Conservation (phyloP, 2,329 filamentous ascomycete species). For the Alternaria panax region DNA sequence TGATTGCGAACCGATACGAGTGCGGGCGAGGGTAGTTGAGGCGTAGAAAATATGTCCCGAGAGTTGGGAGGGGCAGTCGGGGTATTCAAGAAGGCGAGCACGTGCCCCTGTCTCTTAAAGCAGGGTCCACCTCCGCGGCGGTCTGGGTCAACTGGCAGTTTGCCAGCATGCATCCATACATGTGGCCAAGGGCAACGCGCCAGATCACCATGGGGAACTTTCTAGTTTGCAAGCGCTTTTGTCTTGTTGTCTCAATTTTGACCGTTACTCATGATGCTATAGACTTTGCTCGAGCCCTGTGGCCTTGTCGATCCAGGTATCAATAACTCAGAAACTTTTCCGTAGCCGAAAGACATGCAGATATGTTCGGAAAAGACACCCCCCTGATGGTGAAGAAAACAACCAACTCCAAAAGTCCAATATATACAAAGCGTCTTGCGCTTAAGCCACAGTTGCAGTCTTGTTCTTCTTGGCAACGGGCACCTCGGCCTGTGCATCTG, state of each 20-base stretch:
- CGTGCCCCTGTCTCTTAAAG: conserved; percentile 2
- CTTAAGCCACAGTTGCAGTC: conserved; percentile 53
- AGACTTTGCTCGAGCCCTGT: conserved; percentile 4
- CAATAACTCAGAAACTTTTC: conserved; percentile 46
- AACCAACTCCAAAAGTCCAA: conserved; percentile 30
- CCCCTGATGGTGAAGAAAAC: conserved; percentile 25
- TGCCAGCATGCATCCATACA: neutral
- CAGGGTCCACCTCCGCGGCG: conserved; percentile 12
- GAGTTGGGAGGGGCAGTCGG: conserved; percentile 8
- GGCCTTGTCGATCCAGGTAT: conserved; percentile 36
- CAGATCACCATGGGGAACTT: neutral
- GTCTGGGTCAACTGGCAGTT: conserved; percentile 1
- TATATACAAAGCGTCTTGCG: conserved; percentile 16
- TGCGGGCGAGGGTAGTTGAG: conserved; percentile 6
- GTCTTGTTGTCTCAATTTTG: conserved; percentile 6
- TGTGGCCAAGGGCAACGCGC: neutral
- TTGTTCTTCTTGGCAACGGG: conserved; percentile 60
- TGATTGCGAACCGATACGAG: conserved; percentile 25
- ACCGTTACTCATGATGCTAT: conserved; percentile 9
- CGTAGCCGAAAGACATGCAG: conserved; percentile 40
- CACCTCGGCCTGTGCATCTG: conserved; percentile 55
- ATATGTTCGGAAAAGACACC: conserved; percentile 26
- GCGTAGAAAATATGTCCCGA: conserved; percentile 4
- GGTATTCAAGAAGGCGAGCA: conserved; percentile 5
- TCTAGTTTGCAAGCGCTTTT: neutral